These are phyloP conservation scores for Populus hybrid DNA, from an alignment of 441 rosid genomes.

Conservation along the genomic window DNA sequence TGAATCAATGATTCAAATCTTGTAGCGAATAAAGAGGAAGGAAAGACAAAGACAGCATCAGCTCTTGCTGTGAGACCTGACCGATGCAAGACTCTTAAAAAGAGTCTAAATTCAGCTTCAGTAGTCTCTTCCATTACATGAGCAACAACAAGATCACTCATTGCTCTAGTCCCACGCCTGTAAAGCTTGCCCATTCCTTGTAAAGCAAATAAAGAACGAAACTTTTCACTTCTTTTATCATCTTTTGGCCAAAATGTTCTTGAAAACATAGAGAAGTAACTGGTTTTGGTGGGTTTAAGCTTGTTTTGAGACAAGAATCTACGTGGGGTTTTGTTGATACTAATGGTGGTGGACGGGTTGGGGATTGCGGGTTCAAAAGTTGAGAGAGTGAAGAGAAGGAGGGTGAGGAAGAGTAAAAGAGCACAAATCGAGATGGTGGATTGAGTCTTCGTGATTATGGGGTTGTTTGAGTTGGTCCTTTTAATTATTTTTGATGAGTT, in stretches of 20 bases:
- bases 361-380: constrained; percentile 69
- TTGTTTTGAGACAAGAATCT: constrained; percentile 27
- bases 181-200: constrained; percentile 85
- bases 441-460: constrained; percentile 62
- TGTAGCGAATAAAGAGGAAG: constrained; percentile 23
- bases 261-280: constrained; percentile 14
- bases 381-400: constrained; percentile 82
- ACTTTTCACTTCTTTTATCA: not conserved
- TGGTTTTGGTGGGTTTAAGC: not conserved
- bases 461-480: constrained; percentile 47
- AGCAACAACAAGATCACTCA: constrained; percentile 62
- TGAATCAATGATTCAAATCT: constrained; percentile 39
- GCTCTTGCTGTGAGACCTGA: constrained; percentile 64
- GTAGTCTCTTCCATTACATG: constrained; percentile 54
- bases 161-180: constrained; percentile 62
- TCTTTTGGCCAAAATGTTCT: not conserved
- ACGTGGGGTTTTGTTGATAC: constrained; percentile 27
- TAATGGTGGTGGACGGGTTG: not conserved
- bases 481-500: constrained; percentile 14
- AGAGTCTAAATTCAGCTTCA: constrained; percentile 53
- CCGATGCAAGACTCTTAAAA: constrained; percentile 57
- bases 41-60: constrained; percentile 55
- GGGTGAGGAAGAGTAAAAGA: constrained; percentile 60
- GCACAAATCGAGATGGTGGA: constrained; percentile 72
- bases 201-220: constrained; percentile 40